Evolutionary conservation across 441 rosid genomes (phyloP), one percentile per base, ranked within the genome.

Genomic region (Manihot esculenta): DNA sequence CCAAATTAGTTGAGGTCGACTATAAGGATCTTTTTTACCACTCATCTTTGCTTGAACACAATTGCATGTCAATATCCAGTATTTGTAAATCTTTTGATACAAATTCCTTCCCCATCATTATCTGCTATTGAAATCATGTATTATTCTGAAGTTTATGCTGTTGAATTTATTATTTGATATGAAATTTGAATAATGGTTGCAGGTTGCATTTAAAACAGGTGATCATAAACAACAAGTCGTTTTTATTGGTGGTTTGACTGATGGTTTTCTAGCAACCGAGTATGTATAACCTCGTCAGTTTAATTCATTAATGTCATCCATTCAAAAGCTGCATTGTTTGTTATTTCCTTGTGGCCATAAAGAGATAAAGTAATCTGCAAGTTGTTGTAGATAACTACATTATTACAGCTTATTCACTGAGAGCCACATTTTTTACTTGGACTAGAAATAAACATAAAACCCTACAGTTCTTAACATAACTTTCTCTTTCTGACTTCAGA

Each of bases 161-260:
- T 65, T 27, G 21, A 30, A 12, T 48, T 27, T 66, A 51, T 51
- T 30, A 18, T 45, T 18, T 61, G 23, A 69, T 42, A 20, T 66
- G 59, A 42, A 21, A 56, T 62, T 51, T 35, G 62, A 55, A 21
- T 49, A 33, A 56, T 75, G 74, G 1, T 44, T 74, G 45, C 84
- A 94, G 97, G 97, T 94, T 64, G 99, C 99, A 72, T 94, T 94
- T 82, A 87, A 89, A 84, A 89, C 96, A 0, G 96, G 97, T 56
- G 96, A 94, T 59, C 88, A 87, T 79, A 92, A 82, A 76, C 97
- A 92, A 58, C 99, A 94, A 78, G 93, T 88, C 58, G 78, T 92
- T 70, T 92, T 94, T 73, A 87, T 94, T 69, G 97, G 97, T 64
- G 97, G 97, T 73, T 76, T 90, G 72, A 90, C 97, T 0, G 97